Conservation (phyloP, 1,139 yeast genomes). For the Nakaseomyces kungkrabaensis region DNA sequence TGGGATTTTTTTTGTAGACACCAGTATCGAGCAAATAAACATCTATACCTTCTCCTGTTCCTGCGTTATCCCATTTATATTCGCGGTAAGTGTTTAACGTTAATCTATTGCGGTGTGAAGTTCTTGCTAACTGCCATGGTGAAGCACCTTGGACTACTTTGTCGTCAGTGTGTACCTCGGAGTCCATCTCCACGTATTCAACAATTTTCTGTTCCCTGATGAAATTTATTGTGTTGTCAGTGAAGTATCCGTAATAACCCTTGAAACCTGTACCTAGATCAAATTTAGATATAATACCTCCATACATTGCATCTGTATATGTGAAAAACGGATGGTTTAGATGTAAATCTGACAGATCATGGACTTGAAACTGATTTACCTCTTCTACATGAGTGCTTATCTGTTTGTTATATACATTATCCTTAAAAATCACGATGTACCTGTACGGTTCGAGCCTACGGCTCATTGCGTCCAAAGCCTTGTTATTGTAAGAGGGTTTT, state of each 20-base stretch:
- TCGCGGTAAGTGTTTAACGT: constrained; percentile 33
- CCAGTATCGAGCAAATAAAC: constrained; percentile 90
- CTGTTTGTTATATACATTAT: too few species aligned
- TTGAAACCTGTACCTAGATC: constrained; percentile 24
- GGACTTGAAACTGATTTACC: too few species aligned
- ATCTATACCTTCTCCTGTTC: constrained; percentile 88
- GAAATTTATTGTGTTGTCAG: constrained; percentile 57
- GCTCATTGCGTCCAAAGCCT: constrained; percentile 23
- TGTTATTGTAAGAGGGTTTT: background rate
- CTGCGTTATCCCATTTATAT: constrained; percentile 60
- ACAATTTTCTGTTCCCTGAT: constrained; percentile 61
- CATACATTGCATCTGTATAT: too few species aligned
- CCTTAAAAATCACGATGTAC: too few species aligned
- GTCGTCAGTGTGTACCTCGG: too few species aligned
- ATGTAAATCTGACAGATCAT: too few species aligned
- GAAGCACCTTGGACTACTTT: too few species aligned
- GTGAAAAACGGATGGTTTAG: too few species aligned
- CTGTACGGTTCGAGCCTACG: constrained; percentile 33
- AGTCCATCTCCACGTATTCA: constrained; percentile 49
- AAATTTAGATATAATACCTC: too few species aligned
- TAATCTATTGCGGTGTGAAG: constrained; percentile 32
- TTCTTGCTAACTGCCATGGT: too few species aligned
- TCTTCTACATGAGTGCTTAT: too few species aligned
- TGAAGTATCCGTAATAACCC: constrained; percentile 72
- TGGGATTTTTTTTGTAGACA: constrained; percentile 67